Evolutionary conservation across 1,139 yeast species (phyloP), one percentile per base, ranked within the genome.

Genomic region (Zhuliangozyma parablackwelliae): DNA sequence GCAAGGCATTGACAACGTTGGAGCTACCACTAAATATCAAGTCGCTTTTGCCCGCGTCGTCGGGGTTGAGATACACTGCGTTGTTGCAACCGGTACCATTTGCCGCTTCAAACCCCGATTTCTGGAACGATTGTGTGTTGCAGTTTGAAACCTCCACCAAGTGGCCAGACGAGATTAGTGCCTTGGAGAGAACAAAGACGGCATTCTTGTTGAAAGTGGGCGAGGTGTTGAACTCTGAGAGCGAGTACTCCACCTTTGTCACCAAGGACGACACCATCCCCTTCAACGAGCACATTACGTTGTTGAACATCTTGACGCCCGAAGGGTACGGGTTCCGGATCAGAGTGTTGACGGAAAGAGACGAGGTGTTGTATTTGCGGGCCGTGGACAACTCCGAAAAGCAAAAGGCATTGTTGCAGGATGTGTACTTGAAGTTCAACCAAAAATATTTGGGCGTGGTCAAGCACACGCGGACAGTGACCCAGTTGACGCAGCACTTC

Each of bases 161-260:
- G 57, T 94, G 98, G 99, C 98, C 99, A 1, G 96, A 87, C 59
- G 96, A 92, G 57, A 57, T 88, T 5, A 65, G 72, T 28, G 90
- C 97, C 1, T 65, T 89, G 40, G 98, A 92, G 55, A 82, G 83
- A 51, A 85, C 96, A 12, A 94, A 94, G 56, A 75, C 92, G 28
- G 98, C 97, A 6, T 87, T 94, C 49, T 64, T 92, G 48, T 58
- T 94, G 35, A 84, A 85, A 49, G 75, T 90, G 12, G 73, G 78
- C 43, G 88, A 86, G 40, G 59, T 67, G 21, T 48, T 89, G 38
- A 63, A 70, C 38, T 7, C 10, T 6, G 75, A 76, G 36, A 70
- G 78, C 2, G 63, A 68, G 7, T 84, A 83, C 51, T 66, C 65
- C 35, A 66, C 83, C 3, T 77, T 70, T 46, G 66, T 89, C 33